Evolutionary conservation across 176 grass and related monocot genomes (phyloP).

Genomic region (Carex parvula): DNA sequence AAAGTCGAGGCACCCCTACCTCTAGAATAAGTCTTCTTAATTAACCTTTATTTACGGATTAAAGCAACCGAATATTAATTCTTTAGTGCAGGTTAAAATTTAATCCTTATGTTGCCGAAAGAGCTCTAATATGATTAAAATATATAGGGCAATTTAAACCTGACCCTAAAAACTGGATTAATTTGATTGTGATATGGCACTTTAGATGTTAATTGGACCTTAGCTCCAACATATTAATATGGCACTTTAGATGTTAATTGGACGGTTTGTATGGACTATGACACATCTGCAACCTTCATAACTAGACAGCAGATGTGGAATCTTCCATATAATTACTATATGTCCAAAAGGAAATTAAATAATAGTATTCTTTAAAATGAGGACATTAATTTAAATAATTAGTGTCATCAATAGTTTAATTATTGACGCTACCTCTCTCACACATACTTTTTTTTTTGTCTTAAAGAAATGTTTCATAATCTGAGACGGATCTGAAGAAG

Average conservation of each 20-base stretch:
- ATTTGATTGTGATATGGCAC: not conserved
- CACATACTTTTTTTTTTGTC: not conserved
- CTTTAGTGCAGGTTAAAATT: too few species aligned
- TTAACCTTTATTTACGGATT: too few species aligned
- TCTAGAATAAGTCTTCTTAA: too few species aligned
- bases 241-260: not conserved
- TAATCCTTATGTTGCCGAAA: too few species aligned
- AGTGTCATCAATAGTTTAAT: not conserved
- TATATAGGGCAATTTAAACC: too few species aligned
- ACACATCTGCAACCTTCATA: not conserved
- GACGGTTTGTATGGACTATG: not conserved
- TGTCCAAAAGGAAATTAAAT: not conserved
- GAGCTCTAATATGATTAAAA: too few species aligned
- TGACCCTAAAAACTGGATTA: not conserved
- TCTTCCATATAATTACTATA: not conserved
- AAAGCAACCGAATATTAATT: too few species aligned
- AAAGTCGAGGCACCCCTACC: too few species aligned
- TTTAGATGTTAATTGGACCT: not conserved
- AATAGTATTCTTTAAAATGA: not conserved
- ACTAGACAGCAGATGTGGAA: not conserved
- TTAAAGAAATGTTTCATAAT: not conserved
- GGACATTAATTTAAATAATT: too few species aligned
- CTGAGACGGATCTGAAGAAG: not conserved
- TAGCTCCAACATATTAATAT: not conserved
- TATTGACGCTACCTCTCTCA: not conserved